Evolutionary conservation across 768 basidiomycete species (phyloP), one percentile per base, ranked within the genome.

Genomic region (Panellus pusillus): DNA sequence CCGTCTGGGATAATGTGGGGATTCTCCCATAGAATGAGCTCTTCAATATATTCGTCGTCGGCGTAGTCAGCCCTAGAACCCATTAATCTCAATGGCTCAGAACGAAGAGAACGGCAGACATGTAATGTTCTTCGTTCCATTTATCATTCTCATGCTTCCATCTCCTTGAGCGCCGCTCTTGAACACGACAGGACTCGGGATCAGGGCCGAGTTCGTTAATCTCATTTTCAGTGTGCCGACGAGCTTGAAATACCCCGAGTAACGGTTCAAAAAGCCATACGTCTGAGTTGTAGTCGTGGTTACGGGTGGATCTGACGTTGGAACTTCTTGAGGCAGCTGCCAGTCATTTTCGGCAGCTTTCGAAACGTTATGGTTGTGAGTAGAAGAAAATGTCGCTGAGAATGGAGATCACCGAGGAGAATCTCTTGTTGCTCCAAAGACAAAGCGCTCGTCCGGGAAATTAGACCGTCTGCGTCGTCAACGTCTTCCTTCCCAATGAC

Each of bases 121-220:
- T 85, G 66, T 93, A 93, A 70, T 93, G 76, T 62, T 92, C 90
- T 62, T 83, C 84, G 61, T 93, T 86, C 80, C 86, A 94, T 69
- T 91, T 92, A 28, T 78, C 74, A 36, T 92, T 75, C 66, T 93
- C 91, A 56, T 83, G 84, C 50, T 71, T 66, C 11, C 82, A 58
- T 44, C 90, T 79, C 54, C 73, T 74, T 38, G 54, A 60, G 27
- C 82, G 76, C 35, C 90, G 79, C 57, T 86, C 83, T 3, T 68
- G 65, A 12, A 63, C 68, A 12, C 73, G 65, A 48, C 79, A 79
- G 1, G 65, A 75, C 70, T 94, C 91, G 13, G 79, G 85, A 55
- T 85, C 79, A 15, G 72, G 46, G 4, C 89, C 90, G 13, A 93
- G 76, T 63, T 91, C 90, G 63, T 92, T 89, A 11, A 91, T 74